These are phyloP conservation scores for Zymoseptoria passerinii DNA, from an alignment of 2,329 filamentous ascomycete species.

Conservation along the genomic window DNA sequence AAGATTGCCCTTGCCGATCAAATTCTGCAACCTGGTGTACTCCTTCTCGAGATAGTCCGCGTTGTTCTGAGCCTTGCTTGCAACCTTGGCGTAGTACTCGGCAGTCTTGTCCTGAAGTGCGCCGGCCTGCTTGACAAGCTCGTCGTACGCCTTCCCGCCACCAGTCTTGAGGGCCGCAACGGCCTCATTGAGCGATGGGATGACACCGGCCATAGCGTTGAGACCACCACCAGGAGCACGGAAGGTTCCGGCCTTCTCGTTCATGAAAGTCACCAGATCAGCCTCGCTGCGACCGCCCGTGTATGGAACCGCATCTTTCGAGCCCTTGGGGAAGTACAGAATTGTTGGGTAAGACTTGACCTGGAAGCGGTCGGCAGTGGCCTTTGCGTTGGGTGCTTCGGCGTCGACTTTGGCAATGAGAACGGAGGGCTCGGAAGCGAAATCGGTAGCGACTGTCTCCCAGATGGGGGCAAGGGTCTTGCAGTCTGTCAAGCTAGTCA, in stretches of 20 bases:
- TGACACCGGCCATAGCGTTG: constrained; percentile 69
- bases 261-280: constrained; percentile 72
- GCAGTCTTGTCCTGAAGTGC: constrained; percentile 71
- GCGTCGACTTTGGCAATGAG: constrained; percentile 93
- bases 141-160: constrained; percentile 57
- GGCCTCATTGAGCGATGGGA: constrained; percentile 67
- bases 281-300: constrained; percentile 66
- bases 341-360: constrained; percentile 90
- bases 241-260: constrained; percentile 81
- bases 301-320: constrained; percentile 63
- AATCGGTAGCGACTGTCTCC: constrained; percentile 80
- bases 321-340: constrained; percentile 90
- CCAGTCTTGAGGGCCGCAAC: constrained; percentile 60
- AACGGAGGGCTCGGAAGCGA: constrained; percentile 66
- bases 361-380: constrained; percentile 64
- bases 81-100: constrained; percentile 87
- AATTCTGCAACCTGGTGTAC: constrained; percentile 65
- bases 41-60: constrained; percentile 78
- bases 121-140: constrained; percentile 64
- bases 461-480: constrained; percentile 85
- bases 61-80: constrained; percentile 74
- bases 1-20: constrained; percentile 79
- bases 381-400: constrained; percentile 78
- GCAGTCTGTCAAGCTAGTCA: constrained; percentile 61
- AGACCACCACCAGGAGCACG: constrained; percentile 73